phyloP scores from a whole-genome alignment of 73 alveolate genomes.

The Symbiodinium natans region DNA sequence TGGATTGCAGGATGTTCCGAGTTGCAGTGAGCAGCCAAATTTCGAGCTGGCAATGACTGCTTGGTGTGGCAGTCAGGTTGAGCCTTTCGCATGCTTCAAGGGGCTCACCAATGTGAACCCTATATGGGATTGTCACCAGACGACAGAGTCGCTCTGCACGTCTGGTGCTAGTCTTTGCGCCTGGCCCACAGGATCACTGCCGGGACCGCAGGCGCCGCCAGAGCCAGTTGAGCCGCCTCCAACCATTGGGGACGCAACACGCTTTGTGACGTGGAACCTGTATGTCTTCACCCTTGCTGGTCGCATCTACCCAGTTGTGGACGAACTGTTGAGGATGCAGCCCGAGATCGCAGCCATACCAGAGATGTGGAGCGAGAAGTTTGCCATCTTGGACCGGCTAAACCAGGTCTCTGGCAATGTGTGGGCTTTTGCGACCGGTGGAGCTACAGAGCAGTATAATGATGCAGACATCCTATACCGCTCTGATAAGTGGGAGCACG shows the following conservation, averaged over 20 bases:
- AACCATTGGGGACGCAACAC: neutral
- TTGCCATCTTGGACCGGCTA: neutral
- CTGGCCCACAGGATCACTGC: neutral
- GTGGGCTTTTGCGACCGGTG: conserved; percentile 18
- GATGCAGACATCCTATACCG: conserved; percentile 15
- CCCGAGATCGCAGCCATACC: conserved; percentile 36
- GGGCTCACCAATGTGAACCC: neutral
- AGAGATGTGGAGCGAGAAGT: conserved; percentile 21
- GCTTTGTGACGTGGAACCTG: conserved; percentile 20
- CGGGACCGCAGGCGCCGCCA: neutral
- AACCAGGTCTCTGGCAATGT: conserved; percentile 22
- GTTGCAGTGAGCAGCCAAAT: neutral
- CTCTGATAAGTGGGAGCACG: conserved; percentile 22
- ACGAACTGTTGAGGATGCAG: conserved; percentile 30
- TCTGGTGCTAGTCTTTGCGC: neutral
- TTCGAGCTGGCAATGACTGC: conserved; percentile 27
- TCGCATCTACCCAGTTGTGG: neutral
- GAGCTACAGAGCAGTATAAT: neutral
- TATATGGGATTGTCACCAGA: conserved; percentile 6
- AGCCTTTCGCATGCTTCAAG: conserved; percentile 21
- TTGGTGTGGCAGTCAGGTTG: conserved; percentile 13
- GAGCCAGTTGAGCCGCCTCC: neutral
- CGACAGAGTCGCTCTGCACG: neutral
- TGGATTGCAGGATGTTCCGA: conserved; percentile 29
- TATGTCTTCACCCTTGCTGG: neutral